Conservation (phyloP, 106 monocot species). For the Dendrobium officinale region DNA sequence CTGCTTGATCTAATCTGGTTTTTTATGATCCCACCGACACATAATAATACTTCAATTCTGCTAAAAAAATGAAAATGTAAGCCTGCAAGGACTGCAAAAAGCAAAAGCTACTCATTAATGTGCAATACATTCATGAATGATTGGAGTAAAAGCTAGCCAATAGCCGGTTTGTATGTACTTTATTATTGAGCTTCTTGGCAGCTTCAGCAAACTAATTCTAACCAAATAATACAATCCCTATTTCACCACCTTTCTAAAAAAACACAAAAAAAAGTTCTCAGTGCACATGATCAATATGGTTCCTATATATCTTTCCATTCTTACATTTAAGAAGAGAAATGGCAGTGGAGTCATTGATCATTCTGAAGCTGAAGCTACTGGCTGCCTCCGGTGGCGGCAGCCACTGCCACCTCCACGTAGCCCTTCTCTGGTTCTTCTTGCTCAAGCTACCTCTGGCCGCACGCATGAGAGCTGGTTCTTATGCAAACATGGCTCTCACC, state of each 20-base stretch:
- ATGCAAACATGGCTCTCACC: slow-evolving; percentile 18
- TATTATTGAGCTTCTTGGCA: slow-evolving; percentile 2
- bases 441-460: slow-evolving; percentile 31
- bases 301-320: not conserved
- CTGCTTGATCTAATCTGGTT: too few species aligned
- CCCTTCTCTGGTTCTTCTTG: slow-evolving; percentile 34
- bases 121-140: not conserved
- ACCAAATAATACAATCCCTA: not conserved
- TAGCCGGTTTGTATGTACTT: not conserved
- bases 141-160: not conserved
- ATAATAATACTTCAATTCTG: too few species aligned
- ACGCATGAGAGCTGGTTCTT: slow-evolving; percentile 15
- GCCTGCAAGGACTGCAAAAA: too few species aligned
- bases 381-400: slow-evolving; percentile 11
- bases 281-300: not conserved
- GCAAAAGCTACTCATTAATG: not conserved
- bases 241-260: too few species aligned
- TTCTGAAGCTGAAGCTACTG: slow-evolving; percentile 31
- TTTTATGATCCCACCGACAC: too few species aligned
- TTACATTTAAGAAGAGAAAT: not conserved
- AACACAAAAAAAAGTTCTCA: not conserved
- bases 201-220: not conserved
- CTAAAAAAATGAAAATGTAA: too few species aligned
- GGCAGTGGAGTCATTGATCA: slow-evolving; percentile 18
- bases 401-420: slow-evolving; percentile 28